Percentiles rank a stretch among this genome's conserved stretches.
Conservation (phyloP, 371 early-diverging fungal genomes). For the Fennellomyces sp. region DNA sequence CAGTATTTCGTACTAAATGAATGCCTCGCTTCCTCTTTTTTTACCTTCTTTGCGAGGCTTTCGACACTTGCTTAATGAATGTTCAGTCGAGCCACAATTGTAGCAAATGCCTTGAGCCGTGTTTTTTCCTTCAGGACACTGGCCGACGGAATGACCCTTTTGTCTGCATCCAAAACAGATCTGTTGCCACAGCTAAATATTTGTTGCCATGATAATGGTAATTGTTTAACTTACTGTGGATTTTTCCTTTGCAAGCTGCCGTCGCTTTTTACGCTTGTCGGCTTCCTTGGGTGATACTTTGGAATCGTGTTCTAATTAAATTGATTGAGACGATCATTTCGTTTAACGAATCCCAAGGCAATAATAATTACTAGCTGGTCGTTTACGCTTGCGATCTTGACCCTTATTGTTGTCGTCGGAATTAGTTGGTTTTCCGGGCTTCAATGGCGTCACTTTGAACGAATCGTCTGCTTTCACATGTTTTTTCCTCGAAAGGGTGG, state of each 20-base stretch:
- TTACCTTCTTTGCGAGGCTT: conserved; percentile 63
- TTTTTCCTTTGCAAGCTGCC: conserved; percentile 13
- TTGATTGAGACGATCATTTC: no score
- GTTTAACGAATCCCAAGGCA: no score
- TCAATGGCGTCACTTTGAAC: conserved; percentile 55
- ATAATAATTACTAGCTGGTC: neutral
- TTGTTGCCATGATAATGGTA: no score
- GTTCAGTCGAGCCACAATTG: conserved; percentile 85
- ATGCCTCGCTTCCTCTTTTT: neutral
- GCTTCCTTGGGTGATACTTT: conserved; percentile 1
- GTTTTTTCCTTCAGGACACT: conserved; percentile 70
- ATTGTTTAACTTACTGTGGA: conserved; percentile 34
- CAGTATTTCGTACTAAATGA: neutral
- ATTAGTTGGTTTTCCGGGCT: conserved; percentile 41
- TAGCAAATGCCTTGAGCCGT: conserved; percentile 74
- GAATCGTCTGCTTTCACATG: conserved; percentile 59
- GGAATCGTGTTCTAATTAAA: neutral
- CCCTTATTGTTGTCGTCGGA: neutral
- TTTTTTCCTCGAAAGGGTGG: conserved; percentile 62
- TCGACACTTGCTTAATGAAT: conserved; percentile 76
- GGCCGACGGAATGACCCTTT: conserved; percentile 80
- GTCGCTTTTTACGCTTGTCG: conserved; percentile 7
- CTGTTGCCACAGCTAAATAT: no score
- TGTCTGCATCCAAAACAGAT: conserved; percentile 87
- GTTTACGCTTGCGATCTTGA: neutral